Conservation (phyloP, 2,329 filamentous ascomycete species). For the Coleophoma crateriformis region DNA sequence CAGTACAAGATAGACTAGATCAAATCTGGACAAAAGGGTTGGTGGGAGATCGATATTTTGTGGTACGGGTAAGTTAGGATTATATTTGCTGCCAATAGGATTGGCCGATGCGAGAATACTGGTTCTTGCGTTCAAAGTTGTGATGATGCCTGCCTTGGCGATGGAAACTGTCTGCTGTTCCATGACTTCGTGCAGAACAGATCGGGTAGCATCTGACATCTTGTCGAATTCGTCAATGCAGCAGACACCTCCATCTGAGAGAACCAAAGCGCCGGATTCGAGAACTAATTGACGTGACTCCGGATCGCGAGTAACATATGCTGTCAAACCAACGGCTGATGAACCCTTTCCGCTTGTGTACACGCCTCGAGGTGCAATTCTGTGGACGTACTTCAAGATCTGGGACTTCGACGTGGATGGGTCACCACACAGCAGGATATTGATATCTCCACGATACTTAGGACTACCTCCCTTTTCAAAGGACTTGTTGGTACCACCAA, state of each 20-base stretch:
- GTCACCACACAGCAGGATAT: conserved; percentile 92
- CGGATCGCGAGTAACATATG: conserved; percentile 71
- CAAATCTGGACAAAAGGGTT: conserved; percentile 90
- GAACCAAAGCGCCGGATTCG: conserved; percentile 67
- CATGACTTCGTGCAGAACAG: conserved; percentile 76
- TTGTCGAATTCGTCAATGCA: conserved; percentile 80
- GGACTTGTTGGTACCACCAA: conserved; percentile 95
- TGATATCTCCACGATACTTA: conserved; percentile 95
- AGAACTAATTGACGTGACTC: conserved; percentile 70
- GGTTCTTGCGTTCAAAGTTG: conserved; percentile 89
- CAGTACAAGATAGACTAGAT: conserved; percentile 92
- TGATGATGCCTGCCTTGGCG: conserved; percentile 74
- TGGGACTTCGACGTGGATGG: conserved; percentile 97
- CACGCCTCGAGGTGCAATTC: conserved; percentile 85
- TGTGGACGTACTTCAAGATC: conserved; percentile 89
- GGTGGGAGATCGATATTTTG: conserved; percentile 98
- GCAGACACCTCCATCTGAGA: conserved; percentile 71
- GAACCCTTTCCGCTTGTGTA: conserved; percentile 75
- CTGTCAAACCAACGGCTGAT: conserved; percentile 70
- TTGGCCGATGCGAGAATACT: conserved; percentile 96
- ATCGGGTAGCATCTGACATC: conserved; percentile 70
- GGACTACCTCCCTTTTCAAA: conserved; percentile 96
- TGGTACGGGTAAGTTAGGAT: conserved; percentile 88
- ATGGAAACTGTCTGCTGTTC: conserved; percentile 76
- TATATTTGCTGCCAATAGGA: conserved; percentile 96